Base-by-base conservation (phyloP, 169 alveolate genomes). In the Plasmodium inui region DNA sequence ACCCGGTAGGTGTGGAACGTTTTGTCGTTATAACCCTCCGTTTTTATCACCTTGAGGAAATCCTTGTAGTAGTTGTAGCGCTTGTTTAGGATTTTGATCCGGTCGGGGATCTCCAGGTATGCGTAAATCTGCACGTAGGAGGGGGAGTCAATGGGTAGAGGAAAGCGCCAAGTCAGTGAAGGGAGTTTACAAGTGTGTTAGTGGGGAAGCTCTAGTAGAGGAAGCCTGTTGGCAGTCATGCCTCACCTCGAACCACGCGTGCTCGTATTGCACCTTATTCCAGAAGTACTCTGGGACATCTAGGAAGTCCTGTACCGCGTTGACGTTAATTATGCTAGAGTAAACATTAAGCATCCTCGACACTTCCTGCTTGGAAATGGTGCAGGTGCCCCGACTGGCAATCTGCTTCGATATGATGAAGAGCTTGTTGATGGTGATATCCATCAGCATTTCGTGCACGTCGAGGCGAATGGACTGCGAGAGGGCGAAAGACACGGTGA, bases 271-370 rank as follows among this genome's bases (percentile, higher is more conserved):
- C 0, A 91, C 95, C 37, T 90, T 95, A 26, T 95, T 92, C 97
- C 97, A 95, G 67, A 95, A 95, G 44, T 93, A 84, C 46, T 95
- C 97, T 9, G 97, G 97, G n/a, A 95, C 81, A n/a, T 95, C 97
- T 41, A 95, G 88, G 81, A 95, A 95, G 44, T 95, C 97, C 28
- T 95, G 96, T n/a, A 95, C 96, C 32, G 95, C 88, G 72, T 95
- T 95, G 7, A 95, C 97, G 46, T 93, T 80, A 71, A 95, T 95
- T 41, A 93, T 95, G 19, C 95, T 92, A 14, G 97, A 88, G 73
- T 95, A 95, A 2, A 95, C 79, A 34, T 93, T 92, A 14, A 95
- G 70, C 93, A 95, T 93, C 39, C 92, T 95, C 14, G 95, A 92
- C 9, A 88, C 30, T 53, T 93, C 92, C 80, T 92, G 74, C 44